A percentile compares a stretch with the other conserved stretches of the same genome.
These are phyloP conservation scores for Claviceps quebecensis DNA, from an alignment of 2,329 filamentous ascomycete genomes.

Conservation along the genomic window DNA sequence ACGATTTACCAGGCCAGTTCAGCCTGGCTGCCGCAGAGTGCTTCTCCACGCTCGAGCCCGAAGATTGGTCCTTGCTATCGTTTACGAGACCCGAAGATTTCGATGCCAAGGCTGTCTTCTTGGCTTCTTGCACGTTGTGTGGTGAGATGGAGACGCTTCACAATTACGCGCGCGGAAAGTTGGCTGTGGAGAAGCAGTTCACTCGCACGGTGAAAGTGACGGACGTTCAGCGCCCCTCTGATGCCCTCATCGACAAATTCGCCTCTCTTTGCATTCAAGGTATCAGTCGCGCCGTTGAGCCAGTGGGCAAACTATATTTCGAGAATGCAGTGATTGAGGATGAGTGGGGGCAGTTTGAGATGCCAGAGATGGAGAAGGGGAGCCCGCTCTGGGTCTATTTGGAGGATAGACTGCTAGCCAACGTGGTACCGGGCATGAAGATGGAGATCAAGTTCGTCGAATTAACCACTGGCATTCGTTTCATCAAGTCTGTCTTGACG, in stretches of 20 bases:
- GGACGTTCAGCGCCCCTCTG: conserved; percentile 30
- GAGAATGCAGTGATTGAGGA: conserved; percentile 33
- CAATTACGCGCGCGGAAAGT: conserved; percentile 10
- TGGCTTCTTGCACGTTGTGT: conserved; percentile 29
- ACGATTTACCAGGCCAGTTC: conserved; percentile 59
- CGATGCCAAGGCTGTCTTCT: conserved; percentile 28
- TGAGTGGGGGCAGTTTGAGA: conserved; percentile 27
- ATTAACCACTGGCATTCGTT: conserved; percentile 48
- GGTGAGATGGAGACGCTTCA: conserved; percentile 18
- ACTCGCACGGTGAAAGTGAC: conserved; percentile 48
- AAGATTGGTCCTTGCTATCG: conserved; percentile 17
- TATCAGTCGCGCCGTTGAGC: conserved; percentile 19
- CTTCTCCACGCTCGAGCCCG: conserved; percentile 32
- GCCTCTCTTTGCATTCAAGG: conserved; percentile 23
- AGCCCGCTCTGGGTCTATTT: conserved; percentile 42
- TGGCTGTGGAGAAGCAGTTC: conserved; percentile 28
- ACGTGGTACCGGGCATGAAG: conserved; percentile 53
- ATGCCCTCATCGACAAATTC: conserved; percentile 29
- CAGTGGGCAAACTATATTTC: conserved; percentile 31
- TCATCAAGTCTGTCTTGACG: conserved; percentile 44
- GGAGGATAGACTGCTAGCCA: conserved; percentile 40
- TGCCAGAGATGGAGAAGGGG: conserved; percentile 7
- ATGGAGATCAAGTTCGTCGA: conserved; percentile 40
- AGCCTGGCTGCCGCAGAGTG: conserved; percentile 61
- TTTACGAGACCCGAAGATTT: conserved; percentile 23